These are phyloP conservation scores for Colletotrichum caudatum DNA, from an alignment of 2,329 filamentous ascomycete genomes.

Conservation along the genomic window DNA sequence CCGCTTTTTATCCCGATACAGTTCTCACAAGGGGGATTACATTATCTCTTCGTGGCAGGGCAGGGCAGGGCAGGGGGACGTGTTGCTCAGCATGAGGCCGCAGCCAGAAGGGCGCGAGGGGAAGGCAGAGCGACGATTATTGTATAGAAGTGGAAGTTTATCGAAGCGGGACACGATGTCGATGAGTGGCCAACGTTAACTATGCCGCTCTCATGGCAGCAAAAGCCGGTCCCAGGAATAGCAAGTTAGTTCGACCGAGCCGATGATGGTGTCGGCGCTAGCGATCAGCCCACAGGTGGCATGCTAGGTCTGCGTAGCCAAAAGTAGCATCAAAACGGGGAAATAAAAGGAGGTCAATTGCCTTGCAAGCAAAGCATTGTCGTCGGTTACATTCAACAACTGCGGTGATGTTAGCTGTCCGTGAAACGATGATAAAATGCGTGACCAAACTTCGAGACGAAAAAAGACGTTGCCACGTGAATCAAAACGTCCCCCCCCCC, in stretches of 20 bases:
- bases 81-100: not conserved
- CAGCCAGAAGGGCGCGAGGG: not conserved
- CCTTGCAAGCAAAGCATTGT: not conserved
- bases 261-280: not conserved
- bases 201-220: not conserved
- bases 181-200: not conserved
- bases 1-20: not conserved
- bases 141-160: not conserved
- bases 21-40: not conserved
- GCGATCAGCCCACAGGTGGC: not conserved
- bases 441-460: not conserved
- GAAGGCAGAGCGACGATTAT: not conserved
- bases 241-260: not conserved
- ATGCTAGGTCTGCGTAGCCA: not conserved
- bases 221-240: not conserved
- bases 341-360: not conserved
- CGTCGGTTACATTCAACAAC: not conserved
- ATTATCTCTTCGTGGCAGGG: not conserved
- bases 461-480: not conserved
- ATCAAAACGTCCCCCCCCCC: no score
- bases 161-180: not conserved
- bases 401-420: not conserved
- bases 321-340: not conserved
- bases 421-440: not conserved
- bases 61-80: no score